A percentile compares a stretch with the other conserved stretches of the same genome.
Conservation (phyloP, 257 asterid species). For the Gentiana dahurica region DNA sequence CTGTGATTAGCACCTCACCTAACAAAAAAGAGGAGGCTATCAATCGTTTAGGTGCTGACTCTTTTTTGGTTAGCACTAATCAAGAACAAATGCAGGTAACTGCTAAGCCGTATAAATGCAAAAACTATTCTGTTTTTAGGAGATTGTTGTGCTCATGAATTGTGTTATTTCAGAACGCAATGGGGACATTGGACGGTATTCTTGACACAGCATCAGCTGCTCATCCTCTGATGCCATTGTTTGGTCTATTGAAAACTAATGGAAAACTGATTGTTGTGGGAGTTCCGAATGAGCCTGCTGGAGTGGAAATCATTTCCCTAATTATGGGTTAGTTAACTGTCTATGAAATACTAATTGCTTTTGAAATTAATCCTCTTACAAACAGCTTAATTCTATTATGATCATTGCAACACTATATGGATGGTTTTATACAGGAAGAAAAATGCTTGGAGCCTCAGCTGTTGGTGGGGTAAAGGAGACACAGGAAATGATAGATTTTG, state of each 20-base stretch:
- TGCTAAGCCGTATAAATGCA: too few relatives aligned
- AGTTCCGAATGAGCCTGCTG: conserved; percentile 47
- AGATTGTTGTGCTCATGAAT: too few relatives aligned
- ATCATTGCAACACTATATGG: not conserved
- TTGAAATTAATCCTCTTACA: too few relatives aligned
- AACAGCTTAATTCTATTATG: not conserved
- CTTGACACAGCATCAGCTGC: conserved; percentile 45
- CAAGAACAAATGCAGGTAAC: conserved; percentile 17
- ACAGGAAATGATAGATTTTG: conserved; percentile 15
- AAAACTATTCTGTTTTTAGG: too few relatives aligned
- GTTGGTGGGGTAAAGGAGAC: conserved; percentile 10
- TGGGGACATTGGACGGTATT: conserved; percentile 33
- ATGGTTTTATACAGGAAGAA: conserved; percentile 9
- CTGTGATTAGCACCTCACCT: conserved; percentile 12
- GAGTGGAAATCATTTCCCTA: conserved; percentile 5
- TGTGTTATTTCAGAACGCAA: not conserved
- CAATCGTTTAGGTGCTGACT: conserved; percentile 12
- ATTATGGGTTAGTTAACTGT: not conserved
- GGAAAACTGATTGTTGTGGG: conserved; percentile 55
- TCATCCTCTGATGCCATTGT: conserved; percentile 36
- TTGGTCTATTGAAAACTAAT: conserved; percentile 30
- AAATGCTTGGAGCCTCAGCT: conserved; percentile 9
- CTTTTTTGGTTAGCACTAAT: conserved; percentile 15
- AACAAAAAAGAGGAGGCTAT: conserved; percentile 16
- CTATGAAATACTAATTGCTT: too few relatives aligned